Percentiles rank a stretch among this genome's conserved stretches.
These are phyloP conservation scores for Pholiota molesta DNA, from an alignment of 768 basidiomycete species.

Conservation along the genomic window DNA sequence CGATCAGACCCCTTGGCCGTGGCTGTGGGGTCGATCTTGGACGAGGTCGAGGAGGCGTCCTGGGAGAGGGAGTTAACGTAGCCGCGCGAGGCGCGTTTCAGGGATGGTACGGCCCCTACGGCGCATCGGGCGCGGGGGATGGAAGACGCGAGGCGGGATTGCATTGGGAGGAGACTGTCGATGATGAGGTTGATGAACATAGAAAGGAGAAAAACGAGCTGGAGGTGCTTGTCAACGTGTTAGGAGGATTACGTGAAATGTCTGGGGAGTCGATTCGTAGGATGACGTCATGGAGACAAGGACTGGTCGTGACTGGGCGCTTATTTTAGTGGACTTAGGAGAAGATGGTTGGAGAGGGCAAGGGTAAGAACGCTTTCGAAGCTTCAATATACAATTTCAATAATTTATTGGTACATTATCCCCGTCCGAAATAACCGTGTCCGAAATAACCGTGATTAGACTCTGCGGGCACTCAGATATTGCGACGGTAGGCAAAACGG, in stretches of 20 bases:
- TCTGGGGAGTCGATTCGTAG: background rate
- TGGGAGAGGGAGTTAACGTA: background rate
- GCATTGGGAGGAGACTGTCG: background rate
- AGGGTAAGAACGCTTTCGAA: no score
- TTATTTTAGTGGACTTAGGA: background rate
- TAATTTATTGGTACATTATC: no score
- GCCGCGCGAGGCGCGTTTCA: background rate
- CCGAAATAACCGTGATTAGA: no score
- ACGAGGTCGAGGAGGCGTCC: background rate
- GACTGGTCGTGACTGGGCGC: background rate
- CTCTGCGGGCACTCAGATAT: no score
- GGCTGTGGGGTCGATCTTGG: background rate
- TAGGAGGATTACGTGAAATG: background rate
- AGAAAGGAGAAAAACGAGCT: background rate
- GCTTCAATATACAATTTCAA: no score
- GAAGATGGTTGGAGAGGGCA: no score
- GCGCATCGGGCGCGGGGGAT: background rate
- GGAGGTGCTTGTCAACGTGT: background rate
- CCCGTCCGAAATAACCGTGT: no score
- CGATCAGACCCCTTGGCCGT: background rate
- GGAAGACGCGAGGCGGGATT: background rate
- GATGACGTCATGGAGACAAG: no score
- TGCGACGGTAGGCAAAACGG: no score
- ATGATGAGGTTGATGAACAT: background rate
- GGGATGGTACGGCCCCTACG: no score